Conservation (phyloP, 2,329 filamentous ascomycete genomes). For the Arthrobotrys sphaeroides region DNA sequence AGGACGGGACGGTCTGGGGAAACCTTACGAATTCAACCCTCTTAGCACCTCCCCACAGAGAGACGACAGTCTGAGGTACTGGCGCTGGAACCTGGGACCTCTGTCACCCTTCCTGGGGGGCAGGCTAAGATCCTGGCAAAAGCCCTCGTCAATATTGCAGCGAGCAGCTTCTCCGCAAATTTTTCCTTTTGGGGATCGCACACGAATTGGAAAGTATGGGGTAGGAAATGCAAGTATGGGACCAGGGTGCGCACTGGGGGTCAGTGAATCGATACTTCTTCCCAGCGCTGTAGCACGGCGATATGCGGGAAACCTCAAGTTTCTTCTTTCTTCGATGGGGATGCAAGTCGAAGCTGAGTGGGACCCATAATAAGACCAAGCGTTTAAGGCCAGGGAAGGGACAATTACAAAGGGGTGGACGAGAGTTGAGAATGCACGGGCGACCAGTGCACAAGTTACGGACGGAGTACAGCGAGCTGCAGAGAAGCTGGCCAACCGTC, state of each 20-base stretch:
- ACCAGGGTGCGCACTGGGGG: slow-evolving; percentile 29
- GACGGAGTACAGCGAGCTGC: slow-evolving; percentile 16
- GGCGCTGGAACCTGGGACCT: slow-evolving; percentile 45
- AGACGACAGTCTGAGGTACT: too few relatives aligned
- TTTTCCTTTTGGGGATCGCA: slow-evolving; percentile 50
- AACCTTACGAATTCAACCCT: slow-evolving; percentile 14
- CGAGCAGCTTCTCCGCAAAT: slow-evolving; percentile 47
- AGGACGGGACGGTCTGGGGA: slow-evolving; percentile 48
- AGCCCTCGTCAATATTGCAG: slow-evolving; percentile 42
- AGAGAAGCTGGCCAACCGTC: slow-evolving; percentile 9
- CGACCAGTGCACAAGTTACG: slow-evolving; percentile 17
- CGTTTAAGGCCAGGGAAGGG: background rate
- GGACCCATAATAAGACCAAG: background rate
- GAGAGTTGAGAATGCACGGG: slow-evolving; percentile 38
- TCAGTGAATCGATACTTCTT: slow-evolving; percentile 27
- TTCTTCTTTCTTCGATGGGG: slow-evolving; percentile 20
- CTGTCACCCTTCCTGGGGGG: background rate
- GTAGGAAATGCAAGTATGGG: slow-evolving; percentile 47
- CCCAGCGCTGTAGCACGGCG: slow-evolving; percentile 49
- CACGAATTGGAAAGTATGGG: slow-evolving; percentile 52
- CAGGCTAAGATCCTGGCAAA: slow-evolving; percentile 27
- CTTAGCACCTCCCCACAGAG: slow-evolving; percentile 34
- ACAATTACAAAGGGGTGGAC: slow-evolving; percentile 5
- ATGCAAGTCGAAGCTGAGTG: slow-evolving; percentile 23
- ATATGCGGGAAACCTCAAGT: slow-evolving; percentile 36